Base-by-base conservation (phyloP, 495 filamentous ascomycete genomes). In the Geopyxis carbonaria region DNA sequence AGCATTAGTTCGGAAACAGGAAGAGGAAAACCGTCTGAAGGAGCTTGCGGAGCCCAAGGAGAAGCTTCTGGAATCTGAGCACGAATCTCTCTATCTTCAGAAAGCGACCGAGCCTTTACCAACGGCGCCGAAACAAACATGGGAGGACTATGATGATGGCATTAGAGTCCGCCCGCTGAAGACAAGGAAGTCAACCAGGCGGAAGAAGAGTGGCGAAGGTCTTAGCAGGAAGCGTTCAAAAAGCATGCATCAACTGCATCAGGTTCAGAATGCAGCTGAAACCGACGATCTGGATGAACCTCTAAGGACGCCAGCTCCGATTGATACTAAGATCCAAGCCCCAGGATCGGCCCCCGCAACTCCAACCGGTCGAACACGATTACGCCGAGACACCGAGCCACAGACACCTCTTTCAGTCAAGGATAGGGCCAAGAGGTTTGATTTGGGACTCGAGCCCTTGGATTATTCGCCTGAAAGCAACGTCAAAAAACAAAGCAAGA, bases 111-210 rank as follows among this genome's bases (percentile, higher is more conserved):
- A n/a, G n/a, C n/a, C n/a, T n/a, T n/a, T n/a, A n/a, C 39, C 32
- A 29, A 53, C 47, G 50, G 50, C 43, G 23, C 13, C 38, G 16
- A 47, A 31, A 20, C 44, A 42, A 18, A 51, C 40, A 21, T 53
- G 45, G 44, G 49, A 53, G 2, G 45, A 40, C 13, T 41, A 27
- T 13, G 47, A 52, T 16, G 45, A 54, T 16, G 51, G 51, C 10
- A 54, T 53, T 31, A 38, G 51, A 20, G 45, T 53, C 23, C 53
- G 25, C 10, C 51, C 50, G 11, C 14, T 49, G 20, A 54, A 49
- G 31, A 42, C 38, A 19, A 48, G 50, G 19, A 46, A 45, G 24
- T 21, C 34, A 1, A 48, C 42, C 25, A 36, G 46, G 31, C 45
- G 37, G 37, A 54, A 53, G 33, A 45, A 23, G 31, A 34, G 36